Evolutionary conservation across 805 yeast genomes (phyloP), one percentile per base, ranked within the genome.

Genomic region (Candida xiaguanensis): DNA sequence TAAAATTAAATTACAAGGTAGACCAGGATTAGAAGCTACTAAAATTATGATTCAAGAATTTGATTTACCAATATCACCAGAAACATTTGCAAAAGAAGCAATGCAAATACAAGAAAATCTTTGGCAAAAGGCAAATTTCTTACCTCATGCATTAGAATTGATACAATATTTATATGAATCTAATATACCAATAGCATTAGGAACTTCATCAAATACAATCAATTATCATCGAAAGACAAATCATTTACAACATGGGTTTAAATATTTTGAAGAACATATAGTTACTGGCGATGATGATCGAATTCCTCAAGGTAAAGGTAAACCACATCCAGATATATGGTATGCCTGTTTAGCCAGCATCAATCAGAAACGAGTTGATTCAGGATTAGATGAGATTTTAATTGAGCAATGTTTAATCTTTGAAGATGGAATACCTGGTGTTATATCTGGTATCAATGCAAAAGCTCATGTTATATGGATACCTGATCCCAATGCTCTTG

Each of bases 401-500:
- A 84, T 91, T 3, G 80, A 78, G 23, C 96, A 93, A 52, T 85
- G 95, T 52, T 59, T 93, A 23, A 84, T 93, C 2, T 93, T 93
- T 60, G 99, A 93, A 67, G 99, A 93, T 62, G 98, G 96, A 2
- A 69, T 89, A 31, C 90, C 96, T 0, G 99, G 99, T 2, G 91
- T 91, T 16, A 55, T 67, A 13, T 82, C 96, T 3, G 99, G 95
- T 11, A 75, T 74, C 40, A 80, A 85, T 13, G 88, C 96, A 25
- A 90, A 89, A 8, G 85, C 87, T 11, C 73, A 72, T 39, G 96
- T 91, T n/a, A 74, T 91, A 34, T 93, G 98, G 99, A 84, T 90
- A 11, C 98, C 99, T 8, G 91, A 91, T 59, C 72, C 73, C 18
- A 77, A 85, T 42, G 95, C 95, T n/a, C 35, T 75, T 18, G 64